Percentiles rank a stretch among this genome's conserved stretches.
Conservation (phyloP, 306 rosid species). For the Begonia fuchsioides region DNA sequence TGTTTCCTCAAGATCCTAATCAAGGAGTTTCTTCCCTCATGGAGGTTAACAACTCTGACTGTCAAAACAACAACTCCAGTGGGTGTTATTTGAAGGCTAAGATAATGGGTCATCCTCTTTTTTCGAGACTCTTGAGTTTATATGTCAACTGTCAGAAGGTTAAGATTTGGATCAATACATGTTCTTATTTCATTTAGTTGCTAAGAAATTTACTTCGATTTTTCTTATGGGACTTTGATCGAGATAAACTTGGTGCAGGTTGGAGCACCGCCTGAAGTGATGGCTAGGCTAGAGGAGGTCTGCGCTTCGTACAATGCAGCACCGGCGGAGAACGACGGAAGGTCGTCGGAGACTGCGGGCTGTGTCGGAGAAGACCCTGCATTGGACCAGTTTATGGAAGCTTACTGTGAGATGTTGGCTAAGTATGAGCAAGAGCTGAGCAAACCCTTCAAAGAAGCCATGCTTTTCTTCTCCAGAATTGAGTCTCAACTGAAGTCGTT, state of each 20-base stretch:
- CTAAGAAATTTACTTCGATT: too few species aligned
- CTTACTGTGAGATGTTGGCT: constrained; percentile 37
- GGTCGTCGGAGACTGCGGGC: constrained; percentile 3
- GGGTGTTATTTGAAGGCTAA: constrained; percentile 11
- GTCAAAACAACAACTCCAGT: neutral
- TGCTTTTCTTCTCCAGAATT: constrained; percentile 26
- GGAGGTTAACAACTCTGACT: constrained; percentile 2
- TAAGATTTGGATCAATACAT: neutral
- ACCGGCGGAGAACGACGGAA: constrained; percentile 2
- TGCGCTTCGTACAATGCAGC: neutral
- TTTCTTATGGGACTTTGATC: too few species aligned
- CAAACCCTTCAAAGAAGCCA: constrained; percentile 35
- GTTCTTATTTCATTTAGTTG: too few species aligned
- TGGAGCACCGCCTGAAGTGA: constrained; percentile 32
- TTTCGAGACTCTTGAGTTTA: constrained; percentile 17
- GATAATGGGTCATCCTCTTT: constrained; percentile 31
- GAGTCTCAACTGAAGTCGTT: constrained; percentile 26
- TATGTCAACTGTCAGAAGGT: constrained; percentile 28
- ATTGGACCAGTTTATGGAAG: constrained; percentile 47
- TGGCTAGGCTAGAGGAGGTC: constrained; percentile 24
- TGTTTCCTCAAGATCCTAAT: constrained; percentile 10
- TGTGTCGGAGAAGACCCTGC: constrained; percentile 18
- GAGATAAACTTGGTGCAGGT: constrained; percentile 9
- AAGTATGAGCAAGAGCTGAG: constrained; percentile 38
- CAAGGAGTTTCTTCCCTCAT: neutral